These are phyloP conservation scores for Calocybe gangraenosa DNA, from an alignment of 768 basidiomycete species.

Conservation along the genomic window DNA sequence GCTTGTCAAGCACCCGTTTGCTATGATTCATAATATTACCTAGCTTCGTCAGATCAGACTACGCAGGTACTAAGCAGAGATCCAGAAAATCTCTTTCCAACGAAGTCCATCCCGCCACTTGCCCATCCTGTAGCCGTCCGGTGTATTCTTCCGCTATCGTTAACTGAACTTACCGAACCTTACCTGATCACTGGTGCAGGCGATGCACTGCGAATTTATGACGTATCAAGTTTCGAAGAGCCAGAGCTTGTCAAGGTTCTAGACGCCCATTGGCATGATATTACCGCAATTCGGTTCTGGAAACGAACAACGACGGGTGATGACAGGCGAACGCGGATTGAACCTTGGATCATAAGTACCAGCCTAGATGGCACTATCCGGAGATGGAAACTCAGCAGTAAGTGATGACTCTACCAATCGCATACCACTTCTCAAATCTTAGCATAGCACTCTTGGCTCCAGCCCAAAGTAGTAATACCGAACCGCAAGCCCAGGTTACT, in stretches of 20 bases:
- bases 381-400: slow-evolving; percentile 76
- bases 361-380: slow-evolving; percentile 87
- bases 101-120: slow-evolving; percentile 47
- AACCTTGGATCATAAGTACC: slow-evolving; percentile 80
- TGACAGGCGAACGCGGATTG: slow-evolving; percentile 46
- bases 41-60: slow-evolving; percentile 89
- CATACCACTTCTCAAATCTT: not conserved
- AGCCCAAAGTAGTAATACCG: slow-evolving; percentile 16
- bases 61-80: slow-evolving; percentile 57
- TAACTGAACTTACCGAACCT: slow-evolving; percentile 62
- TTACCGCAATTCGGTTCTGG: slow-evolving; percentile 76
- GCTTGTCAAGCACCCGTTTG: not conserved
- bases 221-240: slow-evolving; percentile 63
- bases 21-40: not conserved
- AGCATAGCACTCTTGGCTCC: slow-evolving; percentile 38
- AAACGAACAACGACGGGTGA: slow-evolving; percentile 41
- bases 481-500: slow-evolving; percentile 8
- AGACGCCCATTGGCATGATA: slow-evolving; percentile 90
- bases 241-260: slow-evolving; percentile 68
- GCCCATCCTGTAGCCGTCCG: slow-evolving; percentile 64
- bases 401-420: slow-evolving; percentile 8
- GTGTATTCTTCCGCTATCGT: slow-evolving; percentile 62
- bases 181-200: slow-evolving; percentile 82
- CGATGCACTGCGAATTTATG: slow-evolving; percentile 78
- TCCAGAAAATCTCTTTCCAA: slow-evolving; percentile 15